Evolutionary conservation across 164 flowering plant genomes (phyloP).

Genomic region (Santalum album): DNA sequence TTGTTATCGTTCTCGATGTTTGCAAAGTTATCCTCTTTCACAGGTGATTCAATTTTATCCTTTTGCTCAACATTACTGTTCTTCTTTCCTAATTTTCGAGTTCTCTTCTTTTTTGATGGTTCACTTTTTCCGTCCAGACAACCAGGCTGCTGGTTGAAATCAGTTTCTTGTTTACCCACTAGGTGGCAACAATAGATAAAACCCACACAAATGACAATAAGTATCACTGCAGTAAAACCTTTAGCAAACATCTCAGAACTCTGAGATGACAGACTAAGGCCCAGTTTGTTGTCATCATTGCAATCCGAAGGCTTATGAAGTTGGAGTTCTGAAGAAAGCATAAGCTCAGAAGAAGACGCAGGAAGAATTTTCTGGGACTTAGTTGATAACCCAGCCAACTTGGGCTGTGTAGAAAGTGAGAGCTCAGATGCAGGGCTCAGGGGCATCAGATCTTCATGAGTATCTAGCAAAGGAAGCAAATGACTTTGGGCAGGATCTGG

Average conservation of each 20-base stretch:
- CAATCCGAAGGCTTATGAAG: no score
- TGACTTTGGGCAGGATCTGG: not conserved
- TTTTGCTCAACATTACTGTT: constrained; percentile 10
- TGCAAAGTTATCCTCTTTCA: constrained; percentile 11
- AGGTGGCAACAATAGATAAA: no score
- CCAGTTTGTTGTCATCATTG: not conserved
- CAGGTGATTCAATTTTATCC: constrained; percentile 8
- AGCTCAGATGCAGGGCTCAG: not conserved
- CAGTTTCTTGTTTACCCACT: constrained; percentile 2
- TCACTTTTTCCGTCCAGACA: constrained; percentile 5
- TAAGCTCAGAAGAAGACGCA: not conserved
- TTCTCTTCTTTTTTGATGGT: constrained; percentile 26
- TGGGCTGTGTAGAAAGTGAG: not conserved
- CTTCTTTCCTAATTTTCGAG: constrained; percentile 21
- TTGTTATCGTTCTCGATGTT: constrained; percentile 8
- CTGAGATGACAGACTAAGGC: no score
- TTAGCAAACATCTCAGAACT: constrained; percentile 3
- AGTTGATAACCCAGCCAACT: not conserved
- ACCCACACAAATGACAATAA: constrained; percentile 8
- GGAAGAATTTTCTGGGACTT: not conserved
- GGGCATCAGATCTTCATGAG: not conserved
- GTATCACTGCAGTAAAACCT: constrained; percentile 4
- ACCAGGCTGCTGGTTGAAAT: constrained; percentile 5
- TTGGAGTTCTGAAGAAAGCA: not conserved
- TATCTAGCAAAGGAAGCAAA: constrained; percentile 7